A percentile compares a stretch with the other conserved stretches of the same genome.
phyloP scores from a whole-genome alignment of 1,284 basidiomycete genomes.

The Apiotrichum veenhuisii region DNA sequence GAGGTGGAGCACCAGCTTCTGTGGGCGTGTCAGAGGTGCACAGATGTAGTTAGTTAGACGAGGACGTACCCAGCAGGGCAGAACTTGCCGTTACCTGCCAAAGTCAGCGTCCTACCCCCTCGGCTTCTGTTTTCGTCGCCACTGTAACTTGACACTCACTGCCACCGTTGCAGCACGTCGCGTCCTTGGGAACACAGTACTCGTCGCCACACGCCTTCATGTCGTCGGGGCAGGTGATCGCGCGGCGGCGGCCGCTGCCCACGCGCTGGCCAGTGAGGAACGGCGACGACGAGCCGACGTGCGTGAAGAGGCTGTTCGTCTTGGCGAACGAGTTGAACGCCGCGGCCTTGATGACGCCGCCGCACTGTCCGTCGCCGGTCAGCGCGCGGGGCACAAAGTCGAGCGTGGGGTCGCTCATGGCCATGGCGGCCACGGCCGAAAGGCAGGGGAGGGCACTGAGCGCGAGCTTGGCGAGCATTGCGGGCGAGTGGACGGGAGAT shows the following conservation, averaged over 20 bases:
- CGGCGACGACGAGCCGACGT: not conserved
- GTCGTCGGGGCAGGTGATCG: not conserved
- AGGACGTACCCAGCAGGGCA: not conserved
- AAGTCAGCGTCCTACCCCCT: not conserved
- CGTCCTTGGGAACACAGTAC: not conserved
- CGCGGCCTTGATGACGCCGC: not conserved
- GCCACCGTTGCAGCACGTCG: not conserved
- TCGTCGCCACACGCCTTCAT: not conserved
- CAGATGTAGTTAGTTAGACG: not conserved
- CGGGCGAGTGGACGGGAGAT: not conserved
- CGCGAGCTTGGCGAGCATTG: slow-evolving; percentile 5
- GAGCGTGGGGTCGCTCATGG: not conserved
- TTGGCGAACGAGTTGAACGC: not conserved
- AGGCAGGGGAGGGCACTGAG: not conserved
- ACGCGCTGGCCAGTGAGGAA: not conserved
- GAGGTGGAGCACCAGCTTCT: not conserved
- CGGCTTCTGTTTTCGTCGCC: not conserved
- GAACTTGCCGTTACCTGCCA: not conserved
- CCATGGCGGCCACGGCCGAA: not conserved
- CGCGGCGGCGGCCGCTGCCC: not conserved
- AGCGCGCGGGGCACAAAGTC: not conserved
- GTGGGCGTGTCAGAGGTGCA: not conserved
- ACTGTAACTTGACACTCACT: not conserved
- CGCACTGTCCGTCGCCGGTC: not conserved
- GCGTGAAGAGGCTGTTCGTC: not conserved